Conservation (phyloP, 1,139 yeast genomes). For the Saccharomyces hybrid region DNA sequence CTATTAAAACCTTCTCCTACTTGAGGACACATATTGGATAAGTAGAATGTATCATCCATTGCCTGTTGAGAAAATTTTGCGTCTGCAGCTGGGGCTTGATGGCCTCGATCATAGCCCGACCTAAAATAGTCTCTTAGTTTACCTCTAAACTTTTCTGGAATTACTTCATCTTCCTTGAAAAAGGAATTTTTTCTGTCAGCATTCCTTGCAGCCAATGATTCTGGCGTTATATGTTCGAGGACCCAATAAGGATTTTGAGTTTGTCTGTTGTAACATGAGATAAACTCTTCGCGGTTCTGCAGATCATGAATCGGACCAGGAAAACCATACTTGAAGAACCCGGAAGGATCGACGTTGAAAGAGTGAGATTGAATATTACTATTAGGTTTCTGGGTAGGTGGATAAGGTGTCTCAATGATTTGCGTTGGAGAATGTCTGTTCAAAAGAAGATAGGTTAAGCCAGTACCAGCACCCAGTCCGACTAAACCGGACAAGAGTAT, state of each 20-base stretch:
- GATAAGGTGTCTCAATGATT: neutral
- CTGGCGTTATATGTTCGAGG: slow-evolving; percentile 83
- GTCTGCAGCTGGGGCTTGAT: slow-evolving; percentile 96
- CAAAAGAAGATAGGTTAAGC: slow-evolving; percentile 7
- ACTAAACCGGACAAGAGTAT: slow-evolving; percentile 7
- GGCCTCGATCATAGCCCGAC: slow-evolving; percentile 96
- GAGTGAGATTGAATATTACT: slow-evolving; percentile 18
- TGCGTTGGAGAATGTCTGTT: neutral
- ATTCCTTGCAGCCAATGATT: slow-evolving; percentile 45
- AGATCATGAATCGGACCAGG: slow-evolving; percentile 93
- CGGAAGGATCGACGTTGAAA: slow-evolving; percentile 52
- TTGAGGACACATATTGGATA: slow-evolving; percentile 93
- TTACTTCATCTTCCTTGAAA: slow-evolving; percentile 79
- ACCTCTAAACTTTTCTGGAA: slow-evolving; percentile 73
- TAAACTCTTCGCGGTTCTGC: slow-evolving; percentile 62
- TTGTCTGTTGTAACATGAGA: slow-evolving; percentile 79
- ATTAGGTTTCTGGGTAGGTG: neutral
- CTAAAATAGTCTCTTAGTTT: slow-evolving; percentile 79
- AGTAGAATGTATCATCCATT: slow-evolving; percentile 87
- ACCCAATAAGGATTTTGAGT: slow-evolving; percentile 87
- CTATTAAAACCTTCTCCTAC: slow-evolving; percentile 97
- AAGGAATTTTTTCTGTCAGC: slow-evolving; percentile 75
- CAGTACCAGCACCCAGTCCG: slow-evolving; percentile 14
- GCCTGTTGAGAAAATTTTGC: slow-evolving; percentile 85
- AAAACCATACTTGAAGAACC: slow-evolving; percentile 79